Percentiles rank a stretch among this genome's conserved stretches.
phyloP scores from a whole-genome alignment of 371 early-diverging fungal genomes.

The Phascolomyces articulosus region DNA sequence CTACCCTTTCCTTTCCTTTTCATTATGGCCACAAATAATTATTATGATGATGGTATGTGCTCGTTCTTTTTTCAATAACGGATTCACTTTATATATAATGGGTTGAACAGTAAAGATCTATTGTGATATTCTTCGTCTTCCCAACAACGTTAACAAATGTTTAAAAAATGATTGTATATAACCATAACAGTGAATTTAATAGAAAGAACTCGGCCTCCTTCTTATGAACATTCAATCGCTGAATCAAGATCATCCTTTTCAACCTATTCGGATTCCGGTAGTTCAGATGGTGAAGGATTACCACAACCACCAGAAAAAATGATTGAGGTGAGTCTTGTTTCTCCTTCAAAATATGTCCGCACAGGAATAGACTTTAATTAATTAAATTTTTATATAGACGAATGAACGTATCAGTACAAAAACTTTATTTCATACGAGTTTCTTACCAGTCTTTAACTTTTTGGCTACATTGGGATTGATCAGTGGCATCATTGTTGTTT shows the following conservation, averaged over 20 bases:
- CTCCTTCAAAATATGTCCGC: no score
- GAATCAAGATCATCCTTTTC: slow-evolving; percentile 1
- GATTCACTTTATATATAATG: no score
- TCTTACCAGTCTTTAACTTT: slow-evolving; percentile 16
- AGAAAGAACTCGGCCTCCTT: not conserved
- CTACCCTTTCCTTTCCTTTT: no score
- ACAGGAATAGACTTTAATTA: no score
- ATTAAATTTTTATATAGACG: not conserved
- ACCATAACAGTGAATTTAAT: not conserved
- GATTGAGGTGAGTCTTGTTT: not conserved
- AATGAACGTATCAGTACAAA: slow-evolving; percentile 1
- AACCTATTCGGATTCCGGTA: not conserved
- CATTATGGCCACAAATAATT: no score
- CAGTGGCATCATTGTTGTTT: slow-evolving; percentile 13
- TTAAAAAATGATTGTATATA: no score
- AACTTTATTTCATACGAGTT: not conserved
- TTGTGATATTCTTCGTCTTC: no score
- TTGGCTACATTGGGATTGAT: slow-evolving; percentile 10
- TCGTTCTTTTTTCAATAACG: no score
- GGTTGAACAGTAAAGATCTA: no score
- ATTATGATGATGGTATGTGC: not conserved
- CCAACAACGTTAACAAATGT: no score
- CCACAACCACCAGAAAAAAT: slow-evolving; percentile 1
- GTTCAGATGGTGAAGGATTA: not conserved
- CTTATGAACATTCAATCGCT: not conserved